Evolutionary conservation across 2,329 filamentous ascomycete species (phyloP), one percentile per base, ranked within the genome.

Genomic region (Sclerotinia subarctica): DNA sequence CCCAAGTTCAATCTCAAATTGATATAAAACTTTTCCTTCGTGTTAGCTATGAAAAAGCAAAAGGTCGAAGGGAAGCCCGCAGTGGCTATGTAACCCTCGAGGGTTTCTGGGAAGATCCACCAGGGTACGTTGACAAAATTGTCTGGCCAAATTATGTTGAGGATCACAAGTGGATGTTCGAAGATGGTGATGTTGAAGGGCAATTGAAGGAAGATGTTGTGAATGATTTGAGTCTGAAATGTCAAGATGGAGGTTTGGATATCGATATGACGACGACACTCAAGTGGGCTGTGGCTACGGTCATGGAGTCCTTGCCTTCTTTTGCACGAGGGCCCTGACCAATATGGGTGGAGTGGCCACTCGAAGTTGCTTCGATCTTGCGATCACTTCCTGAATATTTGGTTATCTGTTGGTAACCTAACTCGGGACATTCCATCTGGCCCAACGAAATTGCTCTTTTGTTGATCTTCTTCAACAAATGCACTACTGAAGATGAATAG

Each of bases 101-200:
- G 75, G 94, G 94, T 38, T 99, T 97, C 81, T 99, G 95, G 95
- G 85, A 89, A 68, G 95, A 99, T 78, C 95, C 95, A 0, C 93
- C 93, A 0, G 94, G 92, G 0, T 99, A 98, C 78, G 93, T 98
- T 49, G 94, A 98, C 77, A 86, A 91, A 77, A 86, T 99, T 66
- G 95, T 99, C 5, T 99, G 95, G 95, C 94, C 94, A 4, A 94
- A 96, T 74, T 98, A 97, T 78, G 91, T 91, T 4, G 83, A 85
- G 65, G 87, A 93, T 74, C 94, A 98, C 80, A 82, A 82, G 29
- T 96, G 92, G 84, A 81, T 99, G 78, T 95, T 97, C 76, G 79
- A 88, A 71, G 80, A 81, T 10, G 89, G 86, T 0, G 81, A 94
- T 76, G 90, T 92, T 0, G 85, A 78, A 73, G 85, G 85, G 0